Evolutionary conservation across 371 early-diverging fungal genomes (phyloP).

Genomic region (Syncephalis plumigaleata): DNA sequence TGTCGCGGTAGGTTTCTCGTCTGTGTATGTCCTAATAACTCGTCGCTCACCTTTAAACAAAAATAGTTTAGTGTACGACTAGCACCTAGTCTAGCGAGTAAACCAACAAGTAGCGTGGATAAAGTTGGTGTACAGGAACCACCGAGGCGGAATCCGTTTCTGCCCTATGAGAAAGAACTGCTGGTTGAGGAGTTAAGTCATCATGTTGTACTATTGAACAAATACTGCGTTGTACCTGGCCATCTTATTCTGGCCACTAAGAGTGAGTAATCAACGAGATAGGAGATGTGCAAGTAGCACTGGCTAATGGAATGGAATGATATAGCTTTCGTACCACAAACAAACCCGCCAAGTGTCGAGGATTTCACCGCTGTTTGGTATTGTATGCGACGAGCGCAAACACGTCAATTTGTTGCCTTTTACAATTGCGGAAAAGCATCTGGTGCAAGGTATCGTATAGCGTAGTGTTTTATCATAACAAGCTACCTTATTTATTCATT

Average conservation of each 20-base stretch:
- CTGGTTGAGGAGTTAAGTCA: slow-evolving; percentile 27
- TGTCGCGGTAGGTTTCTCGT: no score
- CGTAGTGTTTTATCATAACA: not conserved
- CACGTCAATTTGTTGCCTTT: slow-evolving; percentile 27
- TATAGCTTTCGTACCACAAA: slow-evolving; percentile 42
- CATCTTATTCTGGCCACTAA: slow-evolving; percentile 55
- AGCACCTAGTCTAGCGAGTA: slow-evolving; percentile 7
- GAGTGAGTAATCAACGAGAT: slow-evolving; percentile 20
- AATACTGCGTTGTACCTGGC: slow-evolving; percentile 44
- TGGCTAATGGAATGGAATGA: no score
- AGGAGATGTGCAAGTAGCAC: not conserved
- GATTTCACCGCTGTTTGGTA: slow-evolving; percentile 37
- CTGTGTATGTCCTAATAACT: no score
- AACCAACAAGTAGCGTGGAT: not conserved
- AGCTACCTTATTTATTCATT: not conserved
- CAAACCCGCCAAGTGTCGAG: slow-evolving; percentile 28
- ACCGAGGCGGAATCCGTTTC: slow-evolving; percentile 34
- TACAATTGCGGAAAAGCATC: slow-evolving; percentile 54
- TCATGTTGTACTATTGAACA: slow-evolving; percentile 50
- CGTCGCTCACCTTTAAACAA: no score
- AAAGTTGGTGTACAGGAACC: slow-evolving; percentile 3
- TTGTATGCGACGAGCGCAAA: slow-evolving; percentile 20
- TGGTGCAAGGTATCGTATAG: slow-evolving; percentile 36
- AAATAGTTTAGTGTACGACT: slow-evolving; percentile 2
- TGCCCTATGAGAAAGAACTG: slow-evolving; percentile 39